Base-by-base conservation (phyloP, 2,329 filamentous ascomycete species). In the Colletotrichum simmondsii region DNA sequence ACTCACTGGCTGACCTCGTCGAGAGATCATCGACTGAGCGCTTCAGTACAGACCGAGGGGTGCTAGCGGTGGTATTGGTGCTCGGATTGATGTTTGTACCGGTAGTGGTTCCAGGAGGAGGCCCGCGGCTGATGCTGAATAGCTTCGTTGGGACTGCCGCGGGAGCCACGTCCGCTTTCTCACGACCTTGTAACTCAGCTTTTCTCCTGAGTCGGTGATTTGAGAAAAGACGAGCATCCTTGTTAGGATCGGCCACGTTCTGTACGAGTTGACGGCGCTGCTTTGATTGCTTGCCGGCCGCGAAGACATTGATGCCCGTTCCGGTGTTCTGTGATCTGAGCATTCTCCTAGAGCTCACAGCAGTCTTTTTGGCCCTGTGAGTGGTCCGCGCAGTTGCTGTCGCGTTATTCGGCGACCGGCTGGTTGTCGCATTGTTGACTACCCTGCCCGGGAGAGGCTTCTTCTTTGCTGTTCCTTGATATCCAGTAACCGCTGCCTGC, bases 301-400 rank as follows among this genome's bases (percentile, higher is more conserved):
- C 74, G 60, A 89, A 89, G 1, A 89, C 83, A 70, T 89, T 90
- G 16, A 68, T 74, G 11, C 58, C 63, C 10, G 59, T 49, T 14
- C 37, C 52, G 5, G 12, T 30, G 24, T 30, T 42, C 8, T 65
- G 62, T 16, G 62, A 57, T 11, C 49, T 65, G 4, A 71, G 28
- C 61, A 73, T 73, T 24, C 35, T 73, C 19, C 66, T 73, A 19
- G 62, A 32, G 65, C 37, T 24, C 12, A 49, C 58, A 35, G 75
- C 53, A 28, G 62, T 30, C 60, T 68, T 28, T 66, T 42, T 53
- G 67, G 76, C 35, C 69, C 73, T 68, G 69, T 79, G 68, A 74
- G 76, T 67, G 54, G 77, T 77, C 63, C 77, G 77, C 54, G 78
- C 78, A 32, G 78, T 79, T 53, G 57, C 49, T 22, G 42, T 22